phyloP scores from a whole-genome alignment of 257 asterid genomes.

The Coffea canephora region DNA sequence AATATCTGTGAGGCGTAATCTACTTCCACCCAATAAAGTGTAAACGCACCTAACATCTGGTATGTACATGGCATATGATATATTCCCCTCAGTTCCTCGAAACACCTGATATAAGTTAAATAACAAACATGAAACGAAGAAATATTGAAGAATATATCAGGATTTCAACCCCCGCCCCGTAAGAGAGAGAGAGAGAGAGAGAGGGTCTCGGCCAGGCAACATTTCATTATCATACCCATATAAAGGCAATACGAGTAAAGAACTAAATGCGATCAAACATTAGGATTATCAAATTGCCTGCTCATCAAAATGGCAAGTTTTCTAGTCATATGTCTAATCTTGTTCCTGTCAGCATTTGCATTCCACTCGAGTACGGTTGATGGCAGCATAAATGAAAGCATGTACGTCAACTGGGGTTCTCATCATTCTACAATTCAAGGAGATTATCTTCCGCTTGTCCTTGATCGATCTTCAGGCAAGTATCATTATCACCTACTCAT shows the following conservation, averaged over 20 bases:
- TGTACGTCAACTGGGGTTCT: constrained; percentile 46
- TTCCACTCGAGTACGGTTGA: constrained; percentile 21
- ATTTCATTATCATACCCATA: constrained; percentile 6
- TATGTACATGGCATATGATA: too few relatives aligned
- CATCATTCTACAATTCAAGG: constrained; percentile 31
- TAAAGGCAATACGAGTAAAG: constrained; percentile 4
- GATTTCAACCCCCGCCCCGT: too few relatives aligned
- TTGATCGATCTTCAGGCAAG: constrained; percentile 52
- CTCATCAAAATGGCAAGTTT: constrained; percentile 23
- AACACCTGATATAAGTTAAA: too few relatives aligned
- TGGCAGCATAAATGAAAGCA: constrained; percentile 29
- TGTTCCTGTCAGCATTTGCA: constrained; percentile 24
- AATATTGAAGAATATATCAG: neutral
- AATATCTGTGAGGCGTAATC: too few relatives aligned
- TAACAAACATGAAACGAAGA: neutral
- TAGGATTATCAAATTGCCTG: neutral
- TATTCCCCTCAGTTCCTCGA: neutral
- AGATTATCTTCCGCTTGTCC: constrained; percentile 47
- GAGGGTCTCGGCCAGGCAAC: constrained; percentile 6
- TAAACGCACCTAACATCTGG: too few relatives aligned
- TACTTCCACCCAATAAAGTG: neutral
- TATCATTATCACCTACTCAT: neutral
- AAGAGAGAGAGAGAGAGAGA: neutral
- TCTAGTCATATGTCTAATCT: constrained; percentile 3
- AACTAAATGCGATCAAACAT: neutral